phyloP scores from a whole-genome alignment of 352 stramenopile species.

The Phytophthora vignae region DNA sequence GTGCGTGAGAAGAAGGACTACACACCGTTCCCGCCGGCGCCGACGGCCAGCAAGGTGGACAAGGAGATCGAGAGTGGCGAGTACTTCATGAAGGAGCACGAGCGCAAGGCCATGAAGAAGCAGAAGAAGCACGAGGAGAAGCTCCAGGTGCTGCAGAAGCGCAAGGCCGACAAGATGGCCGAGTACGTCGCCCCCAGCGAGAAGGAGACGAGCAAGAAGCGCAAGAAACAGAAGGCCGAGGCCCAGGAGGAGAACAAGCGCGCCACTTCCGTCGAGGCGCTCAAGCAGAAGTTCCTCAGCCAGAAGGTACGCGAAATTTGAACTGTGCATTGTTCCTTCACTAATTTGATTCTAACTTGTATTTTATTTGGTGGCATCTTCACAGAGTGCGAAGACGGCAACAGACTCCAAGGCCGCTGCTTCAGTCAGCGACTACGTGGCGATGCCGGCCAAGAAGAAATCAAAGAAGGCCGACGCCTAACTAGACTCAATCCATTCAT shows the following conservation, averaged over 20 bases:
- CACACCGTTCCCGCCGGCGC: conserved; percentile 98
- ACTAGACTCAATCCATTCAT: conserved; percentile 32
- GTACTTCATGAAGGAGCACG: conserved; percentile 99
- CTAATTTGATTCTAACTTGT: conserved; percentile 8
- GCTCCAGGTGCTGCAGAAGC: conserved; percentile 63
- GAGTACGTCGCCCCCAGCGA: conserved; percentile 81
- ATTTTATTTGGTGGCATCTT: conserved; percentile 4
- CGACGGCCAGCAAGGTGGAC: conserved; percentile 97
- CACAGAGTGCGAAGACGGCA: conserved; percentile 50
- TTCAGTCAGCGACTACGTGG: conserved; percentile 73
- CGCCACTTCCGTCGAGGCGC: conserved; percentile 61
- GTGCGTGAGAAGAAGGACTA: conserved; percentile 96
- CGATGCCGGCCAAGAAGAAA: conserved; percentile 70
- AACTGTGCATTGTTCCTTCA: not conserved
- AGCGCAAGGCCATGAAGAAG: conserved; percentile 94
- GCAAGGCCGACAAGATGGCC: conserved; percentile 76
- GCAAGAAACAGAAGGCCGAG: conserved; percentile 71
- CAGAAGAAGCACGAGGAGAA: conserved; percentile 86
- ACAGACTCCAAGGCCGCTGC: conserved; percentile 32
- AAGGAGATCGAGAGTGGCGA: conserved; percentile 98
- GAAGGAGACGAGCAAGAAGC: conserved; percentile 82
- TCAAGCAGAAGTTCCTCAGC: conserved; percentile 88
- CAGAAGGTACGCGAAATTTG: conserved; percentile 57
- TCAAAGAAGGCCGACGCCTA: conserved; percentile 43
- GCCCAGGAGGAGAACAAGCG: conserved; percentile 56